Conservation (phyloP, 1,139 yeast genomes). For the Yamadazyma sp. region DNA sequence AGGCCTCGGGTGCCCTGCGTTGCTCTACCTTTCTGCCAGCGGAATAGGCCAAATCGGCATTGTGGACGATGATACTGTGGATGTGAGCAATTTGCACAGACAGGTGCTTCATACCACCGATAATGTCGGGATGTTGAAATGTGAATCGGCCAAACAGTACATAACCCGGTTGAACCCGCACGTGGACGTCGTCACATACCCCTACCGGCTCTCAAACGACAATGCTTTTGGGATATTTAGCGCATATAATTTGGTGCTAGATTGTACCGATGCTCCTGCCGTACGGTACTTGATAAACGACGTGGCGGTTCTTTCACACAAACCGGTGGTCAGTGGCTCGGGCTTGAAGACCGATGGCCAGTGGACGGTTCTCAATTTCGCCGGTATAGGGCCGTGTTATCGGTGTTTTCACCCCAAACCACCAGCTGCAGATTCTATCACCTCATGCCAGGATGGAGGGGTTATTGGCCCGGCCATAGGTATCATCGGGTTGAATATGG, state of each 20-base stretch:
- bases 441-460: slow-evolving; percentile 93
- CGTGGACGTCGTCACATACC: slow-evolving; percentile 54
- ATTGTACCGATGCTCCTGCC: slow-evolving; percentile 93
- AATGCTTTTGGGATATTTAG: slow-evolving; percentile 66
- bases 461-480: slow-evolving; percentile 97
- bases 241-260: slow-evolving; percentile 75
- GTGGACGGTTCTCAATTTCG: slow-evolving; percentile 68
- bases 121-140: slow-evolving; percentile 67
- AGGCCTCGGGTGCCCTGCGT: slow-evolving; percentile 92
- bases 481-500: slow-evolving; percentile 83
- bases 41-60: slow-evolving; percentile 88
- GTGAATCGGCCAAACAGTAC: slow-evolving; percentile 69
- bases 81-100: slow-evolving; percentile 80
- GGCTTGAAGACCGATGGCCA: slow-evolving; percentile 94
- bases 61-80: slow-evolving; percentile 84
- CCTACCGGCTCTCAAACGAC: slow-evolving; percentile 47
- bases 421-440: slow-evolving; percentile 79
- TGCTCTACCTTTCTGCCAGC: slow-evolving; percentile 81
- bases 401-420: slow-evolving; percentile 91
- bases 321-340: slow-evolving; percentile 85
- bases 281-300: slow-evolving; percentile 87
- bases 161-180: slow-evolving; percentile 63
- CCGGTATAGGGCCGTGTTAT: slow-evolving; percentile 83
- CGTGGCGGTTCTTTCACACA: slow-evolving; percentile 66
- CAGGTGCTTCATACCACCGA: slow-evolving; percentile 78